Percentiles rank a stretch among this genome's conserved stretches.
phyloP scores from a whole-genome alignment of 805 yeast genomes.

The Spathaspora arborariae region DNA sequence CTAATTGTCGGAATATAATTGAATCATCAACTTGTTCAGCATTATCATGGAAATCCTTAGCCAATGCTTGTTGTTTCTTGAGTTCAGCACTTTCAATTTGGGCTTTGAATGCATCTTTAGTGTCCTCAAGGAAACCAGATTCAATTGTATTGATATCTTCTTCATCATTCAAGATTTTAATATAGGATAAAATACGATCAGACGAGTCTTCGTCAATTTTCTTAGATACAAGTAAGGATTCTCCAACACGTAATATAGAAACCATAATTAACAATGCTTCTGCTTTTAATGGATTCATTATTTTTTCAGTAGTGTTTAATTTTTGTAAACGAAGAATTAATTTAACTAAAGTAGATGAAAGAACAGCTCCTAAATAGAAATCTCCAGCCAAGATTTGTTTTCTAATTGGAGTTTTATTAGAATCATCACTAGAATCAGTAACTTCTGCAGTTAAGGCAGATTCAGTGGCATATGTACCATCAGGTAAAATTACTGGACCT shows the following conservation, averaged over 20 bases:
- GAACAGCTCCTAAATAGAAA: constrained; percentile 83
- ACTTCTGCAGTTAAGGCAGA: constrained; percentile 60
- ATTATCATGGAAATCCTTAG: constrained; percentile 54
- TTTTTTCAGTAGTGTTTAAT: constrained; percentile 48
- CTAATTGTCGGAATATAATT: constrained; percentile 74
- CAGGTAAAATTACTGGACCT: constrained; percentile 91
- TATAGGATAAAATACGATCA: constrained; percentile 89
- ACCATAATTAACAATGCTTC: constrained; percentile 93
- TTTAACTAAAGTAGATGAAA: constrained; percentile 85
- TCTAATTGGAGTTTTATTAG: constrained; percentile 66
- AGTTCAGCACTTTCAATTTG: constrained; percentile 62
- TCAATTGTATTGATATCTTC: constrained; percentile 50
- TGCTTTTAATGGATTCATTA: constrained; percentile 82
- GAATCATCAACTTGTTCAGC: constrained; percentile 79
- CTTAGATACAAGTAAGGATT: constrained; percentile 62
- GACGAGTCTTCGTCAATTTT: constrained; percentile 93
- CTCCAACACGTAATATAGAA: constrained; percentile 84
- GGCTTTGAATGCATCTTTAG: constrained; percentile 75
- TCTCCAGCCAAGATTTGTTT: constrained; percentile 81
- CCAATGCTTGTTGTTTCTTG: constrained; percentile 53
- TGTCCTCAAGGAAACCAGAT: constrained; percentile 78
- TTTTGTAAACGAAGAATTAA: constrained; percentile 72
- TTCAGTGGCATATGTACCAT: constrained; percentile 98
- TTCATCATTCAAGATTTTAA: constrained; percentile 72
- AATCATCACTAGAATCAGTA: constrained; percentile 28